Conservation (phyloP, 768 basidiomycete species). For the Mrakia blollopis region DNA sequence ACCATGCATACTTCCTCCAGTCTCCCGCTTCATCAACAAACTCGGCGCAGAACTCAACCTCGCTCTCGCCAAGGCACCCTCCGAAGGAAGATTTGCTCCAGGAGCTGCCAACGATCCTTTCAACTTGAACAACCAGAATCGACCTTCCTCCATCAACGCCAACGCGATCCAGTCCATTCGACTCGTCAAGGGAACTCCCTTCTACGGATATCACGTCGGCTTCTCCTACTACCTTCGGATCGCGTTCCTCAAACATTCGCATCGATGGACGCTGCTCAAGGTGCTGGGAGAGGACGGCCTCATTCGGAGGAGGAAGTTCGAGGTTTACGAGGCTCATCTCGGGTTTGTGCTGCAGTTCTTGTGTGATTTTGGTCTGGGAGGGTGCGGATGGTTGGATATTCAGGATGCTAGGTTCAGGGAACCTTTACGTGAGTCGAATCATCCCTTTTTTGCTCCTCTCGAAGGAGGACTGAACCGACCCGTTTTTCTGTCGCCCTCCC, state of each 20-base stretch:
- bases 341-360: conserved; percentile 85
- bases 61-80: conserved; percentile 52
- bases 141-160: conserved; percentile 41
- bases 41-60: conserved; percentile 74
- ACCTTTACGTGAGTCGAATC: conserved; percentile 44
- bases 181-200: conserved; percentile 87
- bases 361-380: conserved; percentile 90
- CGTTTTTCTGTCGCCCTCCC: background rate
- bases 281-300: conserved; percentile 70
- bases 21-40: conserved; percentile 64
- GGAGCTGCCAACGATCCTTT: conserved; percentile 49
- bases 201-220: conserved; percentile 86
- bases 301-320: conserved; percentile 71
- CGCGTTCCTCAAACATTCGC: conserved; percentile 62
- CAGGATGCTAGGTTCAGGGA: conserved; percentile 49
- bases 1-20: conserved; percentile 49
- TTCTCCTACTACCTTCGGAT: conserved; percentile 88
- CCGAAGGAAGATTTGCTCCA: conserved; percentile 47
- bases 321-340: conserved; percentile 83
- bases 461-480: background rate
- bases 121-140: conserved; percentile 52
- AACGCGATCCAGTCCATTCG: conserved; percentile 60
- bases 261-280: conserved; percentile 64
- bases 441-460: too few relatives aligned
- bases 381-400: conserved; percentile 83